Conservation (phyloP, 78 protist genomes). For the Dictyostelium purpureum region DNA sequence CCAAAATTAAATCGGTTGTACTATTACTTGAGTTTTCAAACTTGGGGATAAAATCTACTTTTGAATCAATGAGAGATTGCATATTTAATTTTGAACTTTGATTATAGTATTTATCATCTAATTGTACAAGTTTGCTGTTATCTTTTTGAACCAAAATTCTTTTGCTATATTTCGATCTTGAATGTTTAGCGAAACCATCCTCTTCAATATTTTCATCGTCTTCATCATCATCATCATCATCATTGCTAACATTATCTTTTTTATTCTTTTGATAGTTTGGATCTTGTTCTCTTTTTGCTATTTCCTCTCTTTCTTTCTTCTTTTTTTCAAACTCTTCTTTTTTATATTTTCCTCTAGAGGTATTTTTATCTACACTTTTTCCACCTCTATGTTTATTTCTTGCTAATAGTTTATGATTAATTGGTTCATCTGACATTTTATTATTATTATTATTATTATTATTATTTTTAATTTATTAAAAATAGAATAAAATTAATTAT, state of each 20-base stretch:
- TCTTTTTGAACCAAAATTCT: constrained; percentile 9
- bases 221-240: neutral
- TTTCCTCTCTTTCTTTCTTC: constrained; percentile 24
- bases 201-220: neutral
- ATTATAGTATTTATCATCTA: constrained; percentile 1
- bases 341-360: constrained; percentile 22
- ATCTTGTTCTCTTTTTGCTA: constrained; percentile 8
- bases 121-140: neutral
- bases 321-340: constrained; percentile 19
- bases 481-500: too few species aligned
- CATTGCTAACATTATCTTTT: neutral
- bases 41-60: constrained; percentile 60
- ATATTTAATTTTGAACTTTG: constrained; percentile 15
- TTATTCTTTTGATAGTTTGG: neutral
- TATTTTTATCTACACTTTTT: constrained; percentile 23
- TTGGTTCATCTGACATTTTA: constrained; percentile 69
- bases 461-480: too few species aligned
- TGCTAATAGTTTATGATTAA: constrained; percentile 32
- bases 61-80: constrained; percentile 45
- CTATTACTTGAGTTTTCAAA: too few species aligned
- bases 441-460: neutral
- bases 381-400: constrained; percentile 7
- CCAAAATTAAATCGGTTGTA: neutral
- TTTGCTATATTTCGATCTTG: constrained; percentile 59
- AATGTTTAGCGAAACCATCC: neutral